Evolutionary conservation across 495 filamentous ascomycete genomes (phyloP).

Genomic region (Aspergillus sclerotioniger): DNA sequence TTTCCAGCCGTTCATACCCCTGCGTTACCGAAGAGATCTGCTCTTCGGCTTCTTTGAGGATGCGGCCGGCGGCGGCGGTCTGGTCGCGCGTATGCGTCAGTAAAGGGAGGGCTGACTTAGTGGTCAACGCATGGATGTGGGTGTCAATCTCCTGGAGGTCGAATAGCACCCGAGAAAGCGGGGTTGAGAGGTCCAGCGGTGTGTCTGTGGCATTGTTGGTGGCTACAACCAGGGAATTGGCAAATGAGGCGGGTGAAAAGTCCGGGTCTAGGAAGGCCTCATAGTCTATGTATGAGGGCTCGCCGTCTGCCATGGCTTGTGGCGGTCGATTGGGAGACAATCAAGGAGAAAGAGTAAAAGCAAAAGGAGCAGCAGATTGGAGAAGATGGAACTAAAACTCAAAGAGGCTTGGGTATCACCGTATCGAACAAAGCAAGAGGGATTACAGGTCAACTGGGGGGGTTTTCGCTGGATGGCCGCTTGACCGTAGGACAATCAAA

Average conservation of each 20-base stretch:
- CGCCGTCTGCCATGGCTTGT: constrained; percentile 36
- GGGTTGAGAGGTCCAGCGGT: constrained; percentile 88
- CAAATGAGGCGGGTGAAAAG: constrained; percentile 78
- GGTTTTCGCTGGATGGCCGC: background rate
- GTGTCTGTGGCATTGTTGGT: constrained; percentile 93
- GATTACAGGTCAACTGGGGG: background rate
- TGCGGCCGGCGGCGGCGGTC: constrained; percentile 61
- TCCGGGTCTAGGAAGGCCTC: constrained; percentile 81
- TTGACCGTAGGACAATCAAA: background rate
- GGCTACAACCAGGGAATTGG: constrained; percentile 79
- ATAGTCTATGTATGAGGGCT: constrained; percentile 92
- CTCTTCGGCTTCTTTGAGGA: constrained; percentile 69
- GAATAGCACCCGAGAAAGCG: constrained; percentile 90
- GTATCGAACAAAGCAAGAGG: constrained; percentile 7
- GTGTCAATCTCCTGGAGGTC: constrained; percentile 97
- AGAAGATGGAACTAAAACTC: background rate
- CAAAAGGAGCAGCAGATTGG: background rate
- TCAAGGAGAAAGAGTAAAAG: background rate
- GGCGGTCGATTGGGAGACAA: background rate
- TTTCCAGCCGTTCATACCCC: constrained; percentile 77
- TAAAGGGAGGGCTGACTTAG: constrained; percentile 78
- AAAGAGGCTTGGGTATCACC: constrained; percentile 10
- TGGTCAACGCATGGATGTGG: constrained; percentile 87
- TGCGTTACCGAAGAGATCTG: constrained; percentile 78
- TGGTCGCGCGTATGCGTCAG: constrained; percentile 73